Base-by-base conservation (phyloP, 2,329 filamentous ascomycete genomes). In the Apiospora hydei region DNA sequence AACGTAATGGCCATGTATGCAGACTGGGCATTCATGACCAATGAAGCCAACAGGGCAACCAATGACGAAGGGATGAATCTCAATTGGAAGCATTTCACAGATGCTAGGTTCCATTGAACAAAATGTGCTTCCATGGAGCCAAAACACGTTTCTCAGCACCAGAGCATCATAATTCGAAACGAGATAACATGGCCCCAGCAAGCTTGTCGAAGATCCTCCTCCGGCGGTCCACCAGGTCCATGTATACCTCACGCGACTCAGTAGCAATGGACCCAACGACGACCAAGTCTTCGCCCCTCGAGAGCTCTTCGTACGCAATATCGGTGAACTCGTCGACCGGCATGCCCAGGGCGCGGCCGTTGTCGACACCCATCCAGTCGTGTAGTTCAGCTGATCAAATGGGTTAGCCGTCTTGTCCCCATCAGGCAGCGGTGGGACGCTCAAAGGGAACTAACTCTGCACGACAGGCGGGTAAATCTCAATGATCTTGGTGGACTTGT, bases 321-420 rank as follows among this genome's bases (percentile, higher is more conserved):
- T 86, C 80, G 0, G 80, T 82, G 73, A 85, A 89, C 3, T 81
- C 77, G 4, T 76, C 77, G 24, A 87, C 70, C 3, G 87, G 85
- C 84, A 89, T 88, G 3, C 86, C 87, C 16, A 88, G 71, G 7
- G 78, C 75, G 3, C 81, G 79, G 4, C 86, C 85, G 8, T 77
- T 75, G 21, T 84, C 80, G 34, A 83, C 71, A n/a, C 84, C 84
- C 66, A 70, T 72, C 8, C 74, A 71, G 71, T 81, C 83, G 73
- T 88, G 86, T 11, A 88, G 75, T 76, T 88, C 86, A 4, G 57
- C 49, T 53, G 24, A 11, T 3, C 47, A 4, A 11, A 1, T 13
- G 21, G 8, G 47, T 51, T 6, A 51, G 21, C 3, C 5, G 11
- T 51, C 13, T 51, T 24, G 3, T 24, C 4, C 21, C 5, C 4